Evolutionary conservation across 1,284 basidiomycete genomes (phyloP).

Genomic region (Ceratobasidium sp.): DNA sequence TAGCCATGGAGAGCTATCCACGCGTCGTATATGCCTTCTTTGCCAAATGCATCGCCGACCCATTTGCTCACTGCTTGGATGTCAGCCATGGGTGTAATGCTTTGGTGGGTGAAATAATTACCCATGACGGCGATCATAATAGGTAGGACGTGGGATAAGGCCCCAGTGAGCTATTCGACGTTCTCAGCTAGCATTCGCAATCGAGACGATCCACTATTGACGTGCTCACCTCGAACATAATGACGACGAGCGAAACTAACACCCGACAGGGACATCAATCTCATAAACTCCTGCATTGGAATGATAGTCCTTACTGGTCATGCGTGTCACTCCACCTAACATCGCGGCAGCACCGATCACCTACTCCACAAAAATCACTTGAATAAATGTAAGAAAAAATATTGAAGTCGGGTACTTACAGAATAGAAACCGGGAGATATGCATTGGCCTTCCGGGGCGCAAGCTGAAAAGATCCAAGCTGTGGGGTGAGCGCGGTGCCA

Average conservation of each 20-base stretch:
- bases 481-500: conserved; percentile 68
- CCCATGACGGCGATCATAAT: conserved; percentile 41
- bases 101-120: neutral
- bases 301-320: conserved; percentile 67
- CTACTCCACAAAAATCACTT: neutral
- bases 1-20: conserved; percentile 75
- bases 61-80: conserved; percentile 72
- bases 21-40: conserved; percentile 77
- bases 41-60: conserved; percentile 76
- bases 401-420: conserved; percentile 49
- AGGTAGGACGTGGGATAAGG: conserved; percentile 70
- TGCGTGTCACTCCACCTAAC: conserved; percentile 82
- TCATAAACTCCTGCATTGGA: too few species aligned
- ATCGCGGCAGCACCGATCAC: conserved; percentile 83
- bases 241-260: conserved; percentile 75
- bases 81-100: neutral
- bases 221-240: conserved; percentile 72
- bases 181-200: conserved; percentile 36
- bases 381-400: too few species aligned
- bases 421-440: conserved; percentile 86
- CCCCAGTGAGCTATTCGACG: conserved; percentile 66
- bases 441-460: conserved; percentile 74
- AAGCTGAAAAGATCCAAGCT: conserved; percentile 74
- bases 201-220: neutral
- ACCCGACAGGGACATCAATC: neutral